Percentiles rank a stretch among this genome's conserved stretches.
These are phyloP conservation scores for Chaetomium fimeti DNA, from an alignment of 495 filamentous ascomycete species.

Conservation along the genomic window DNA sequence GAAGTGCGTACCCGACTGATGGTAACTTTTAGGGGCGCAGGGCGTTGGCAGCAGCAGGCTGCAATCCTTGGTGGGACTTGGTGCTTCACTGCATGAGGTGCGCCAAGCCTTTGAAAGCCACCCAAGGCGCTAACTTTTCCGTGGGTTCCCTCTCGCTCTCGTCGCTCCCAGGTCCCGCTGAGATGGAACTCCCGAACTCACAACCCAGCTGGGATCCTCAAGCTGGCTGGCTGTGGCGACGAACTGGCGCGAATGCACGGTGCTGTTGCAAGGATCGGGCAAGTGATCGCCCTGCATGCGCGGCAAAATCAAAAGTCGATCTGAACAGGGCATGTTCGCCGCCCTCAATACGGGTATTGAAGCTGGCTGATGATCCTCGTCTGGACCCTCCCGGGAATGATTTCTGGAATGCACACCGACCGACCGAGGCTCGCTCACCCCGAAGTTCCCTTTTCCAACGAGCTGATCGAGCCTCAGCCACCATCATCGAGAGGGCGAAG, in stretches of 20 bases:
- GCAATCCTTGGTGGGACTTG: slow-evolving; percentile 2
- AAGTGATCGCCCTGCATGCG: slow-evolving; percentile 10
- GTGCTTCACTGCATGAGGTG: slow-evolving; percentile 17
- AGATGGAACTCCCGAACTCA: background rate
- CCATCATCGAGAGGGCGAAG: background rate
- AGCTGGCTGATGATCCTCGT: slow-evolving; percentile 3
- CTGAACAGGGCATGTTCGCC: background rate
- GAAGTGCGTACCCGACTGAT: background rate
- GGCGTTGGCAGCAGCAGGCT: slow-evolving; percentile 10
- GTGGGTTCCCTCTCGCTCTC: background rate
- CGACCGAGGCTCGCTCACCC: background rate
- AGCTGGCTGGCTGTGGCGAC: too few relatives aligned
- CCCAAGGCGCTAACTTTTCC: slow-evolving; percentile 9
- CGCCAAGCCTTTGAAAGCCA: slow-evolving; percentile 27
- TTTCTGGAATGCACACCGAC: background rate
- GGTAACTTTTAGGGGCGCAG: slow-evolving; percentile 13
- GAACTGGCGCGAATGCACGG: background rate
- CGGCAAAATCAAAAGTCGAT: slow-evolving; percentile 1
- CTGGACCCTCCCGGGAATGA: background rate
- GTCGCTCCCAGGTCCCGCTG: background rate
- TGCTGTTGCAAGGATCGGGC: background rate
- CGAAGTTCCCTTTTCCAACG: background rate
- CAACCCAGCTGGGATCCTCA: too few relatives aligned
- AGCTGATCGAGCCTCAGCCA: background rate
- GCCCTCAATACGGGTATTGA: background rate